These are phyloP conservation scores for Kwoniella sp. DNA, from an alignment of 768 basidiomycete species.

Conservation along the genomic window DNA sequence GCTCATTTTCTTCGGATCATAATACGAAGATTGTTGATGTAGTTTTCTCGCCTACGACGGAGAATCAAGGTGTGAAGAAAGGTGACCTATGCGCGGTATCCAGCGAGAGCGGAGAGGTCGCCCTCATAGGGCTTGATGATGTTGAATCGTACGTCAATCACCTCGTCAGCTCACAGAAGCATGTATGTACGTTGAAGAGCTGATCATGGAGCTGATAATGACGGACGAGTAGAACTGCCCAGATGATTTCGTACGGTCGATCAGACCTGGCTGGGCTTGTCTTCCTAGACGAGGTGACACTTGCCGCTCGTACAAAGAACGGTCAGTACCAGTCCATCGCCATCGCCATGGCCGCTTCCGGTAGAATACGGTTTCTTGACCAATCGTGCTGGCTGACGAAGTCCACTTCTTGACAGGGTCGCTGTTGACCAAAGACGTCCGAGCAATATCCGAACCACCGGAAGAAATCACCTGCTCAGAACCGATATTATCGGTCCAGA, in stretches of 20 bases:
- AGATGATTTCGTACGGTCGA: slow-evolving; percentile 15
- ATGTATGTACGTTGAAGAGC: no score
- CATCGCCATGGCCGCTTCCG: slow-evolving; percentile 15
- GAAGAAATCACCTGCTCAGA: slow-evolving; percentile 4
- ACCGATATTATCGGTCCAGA: slow-evolving; percentile 12
- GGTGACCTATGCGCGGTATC: slow-evolving; percentile 26
- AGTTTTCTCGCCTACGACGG: slow-evolving; percentile 20
- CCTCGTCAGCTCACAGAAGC: not conserved
- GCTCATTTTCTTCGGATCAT: slow-evolving; percentile 1
- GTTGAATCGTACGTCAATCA: slow-evolving; percentile 11
- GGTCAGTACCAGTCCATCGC: slow-evolving; percentile 7
- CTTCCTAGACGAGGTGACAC: slow-evolving; percentile 27
- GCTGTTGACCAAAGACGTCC: slow-evolving; percentile 25
- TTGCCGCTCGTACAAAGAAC: slow-evolving; percentile 14
- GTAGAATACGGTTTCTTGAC: no score
- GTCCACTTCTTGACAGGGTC: no score
- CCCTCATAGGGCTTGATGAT: slow-evolving; percentile 19
- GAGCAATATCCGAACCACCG: slow-evolving; percentile 11
- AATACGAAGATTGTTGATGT: slow-evolving; percentile 11
- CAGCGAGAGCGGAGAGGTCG: slow-evolving; percentile 14
- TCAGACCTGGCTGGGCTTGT: slow-evolving; percentile 8
- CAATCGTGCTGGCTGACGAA: no score
- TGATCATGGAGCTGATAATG: no score
- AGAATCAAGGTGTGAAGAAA: slow-evolving; percentile 16
- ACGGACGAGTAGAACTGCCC: slow-evolving; percentile 11